A percentile compares a stretch with the other conserved stretches of the same genome.
Evolutionary conservation across 805 yeast species (phyloP).

Genomic region (Starmerella apicola): DNA sequence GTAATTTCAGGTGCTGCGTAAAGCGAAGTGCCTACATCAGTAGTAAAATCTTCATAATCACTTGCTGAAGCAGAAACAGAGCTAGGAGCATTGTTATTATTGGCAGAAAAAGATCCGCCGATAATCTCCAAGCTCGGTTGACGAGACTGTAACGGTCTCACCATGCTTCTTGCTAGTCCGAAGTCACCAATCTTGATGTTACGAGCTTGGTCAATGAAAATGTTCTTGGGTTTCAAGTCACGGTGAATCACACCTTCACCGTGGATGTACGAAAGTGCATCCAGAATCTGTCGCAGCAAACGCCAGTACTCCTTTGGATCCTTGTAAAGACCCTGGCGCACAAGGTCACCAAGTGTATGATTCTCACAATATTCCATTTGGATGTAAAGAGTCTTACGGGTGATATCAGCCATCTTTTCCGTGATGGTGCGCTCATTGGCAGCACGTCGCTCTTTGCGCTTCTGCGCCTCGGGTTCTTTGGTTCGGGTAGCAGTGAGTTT

Average conservation of each 20-base stretch:
- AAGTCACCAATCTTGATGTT: conserved; percentile 94
- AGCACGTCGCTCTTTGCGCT: not conserved
- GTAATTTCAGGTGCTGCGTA: conserved; percentile 87
- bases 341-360: conserved; percentile 73
- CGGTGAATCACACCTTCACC: conserved; percentile 90
- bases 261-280: conserved; percentile 84
- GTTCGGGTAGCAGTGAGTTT: not conserved
- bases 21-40: conserved; percentile 86
- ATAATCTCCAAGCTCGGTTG: not conserved
- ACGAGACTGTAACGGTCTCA: conserved; percentile 15
- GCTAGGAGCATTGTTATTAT: not conserved
- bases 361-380: conserved; percentile 99
- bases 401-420: conserved; percentile 2
- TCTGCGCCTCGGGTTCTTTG: not conserved
- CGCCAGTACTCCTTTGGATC: conserved; percentile 82
- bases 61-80: not conserved
- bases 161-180: conserved; percentile 75
- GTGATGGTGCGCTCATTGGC: not conserved
- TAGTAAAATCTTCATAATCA: conserved; percentile 62
- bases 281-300: conserved; percentile 70
- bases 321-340: conserved; percentile 58
- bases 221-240: conserved; percentile 89
- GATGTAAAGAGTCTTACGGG: conserved; percentile 61
- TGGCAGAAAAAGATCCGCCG: not conserved
- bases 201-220: conserved; percentile 80